phyloP scores from a whole-genome alignment of 768 basidiomycete species.

The Infundibulicybe gibba region DNA sequence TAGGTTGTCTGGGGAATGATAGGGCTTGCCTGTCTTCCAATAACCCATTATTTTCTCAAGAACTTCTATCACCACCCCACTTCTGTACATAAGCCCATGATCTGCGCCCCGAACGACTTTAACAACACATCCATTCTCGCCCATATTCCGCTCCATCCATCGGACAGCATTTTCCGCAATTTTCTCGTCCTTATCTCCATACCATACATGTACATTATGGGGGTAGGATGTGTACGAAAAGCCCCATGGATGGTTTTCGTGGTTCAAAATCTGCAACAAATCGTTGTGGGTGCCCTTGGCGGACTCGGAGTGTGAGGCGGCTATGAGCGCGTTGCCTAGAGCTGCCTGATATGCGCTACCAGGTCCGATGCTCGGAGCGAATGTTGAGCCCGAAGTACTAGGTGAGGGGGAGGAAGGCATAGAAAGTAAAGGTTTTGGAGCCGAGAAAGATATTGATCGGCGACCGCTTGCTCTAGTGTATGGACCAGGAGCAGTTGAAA shows the following conservation, averaged over 20 bases:
- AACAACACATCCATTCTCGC: conserved; percentile 68
- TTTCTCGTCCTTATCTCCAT: conserved; percentile 90
- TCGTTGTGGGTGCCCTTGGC: conserved; percentile 89
- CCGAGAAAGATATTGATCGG: conserved; percentile 71
- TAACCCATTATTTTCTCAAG: conserved; percentile 64
- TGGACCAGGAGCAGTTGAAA: conserved; percentile 24
- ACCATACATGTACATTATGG: conserved; percentile 82
- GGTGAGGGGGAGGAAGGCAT: conserved; percentile 50
- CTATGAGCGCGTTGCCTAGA: conserved; percentile 86
- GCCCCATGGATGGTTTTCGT: conserved; percentile 85
- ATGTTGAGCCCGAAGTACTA: conserved; percentile 36
- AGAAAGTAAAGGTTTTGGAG: conserved; percentile 39
- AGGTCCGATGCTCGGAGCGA: conserved; percentile 23
- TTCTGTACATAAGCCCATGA: conserved; percentile 92
- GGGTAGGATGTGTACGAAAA: conserved; percentile 83
- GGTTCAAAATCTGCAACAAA: conserved; percentile 88
- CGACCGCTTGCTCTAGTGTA: conserved; percentile 50
- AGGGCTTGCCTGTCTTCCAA: conserved; percentile 34
- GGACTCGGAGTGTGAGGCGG: conserved; percentile 94
- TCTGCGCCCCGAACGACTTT: conserved; percentile 85
- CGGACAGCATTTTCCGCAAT: conserved; percentile 87
- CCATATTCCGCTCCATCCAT: conserved; percentile 91
- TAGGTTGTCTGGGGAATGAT: conserved; percentile 1
- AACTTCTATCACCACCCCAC: conserved; percentile 81
- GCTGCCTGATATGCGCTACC: conserved; percentile 56